phyloP scores from a whole-genome alignment of 1,284 basidiomycete species.

The Pholiota adiposa region DNA sequence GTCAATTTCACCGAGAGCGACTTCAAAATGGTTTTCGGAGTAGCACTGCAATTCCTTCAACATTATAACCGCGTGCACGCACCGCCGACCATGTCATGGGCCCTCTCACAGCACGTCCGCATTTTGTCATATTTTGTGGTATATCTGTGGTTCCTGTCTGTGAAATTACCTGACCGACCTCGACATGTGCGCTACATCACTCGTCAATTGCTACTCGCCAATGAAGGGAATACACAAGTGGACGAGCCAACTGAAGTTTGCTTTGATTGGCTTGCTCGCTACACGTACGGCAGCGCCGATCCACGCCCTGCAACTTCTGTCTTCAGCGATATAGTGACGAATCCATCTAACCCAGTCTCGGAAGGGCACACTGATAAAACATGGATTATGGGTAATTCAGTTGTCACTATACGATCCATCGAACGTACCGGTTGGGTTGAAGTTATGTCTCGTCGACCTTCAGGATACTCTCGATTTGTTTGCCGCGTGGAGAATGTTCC shows the following conservation, averaged over 20 bases:
- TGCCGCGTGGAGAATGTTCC: constrained; percentile 92
- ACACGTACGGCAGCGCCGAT: constrained; percentile 94
- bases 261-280: constrained; percentile 97
- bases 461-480: constrained; percentile 88
- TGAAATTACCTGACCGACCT: constrained; percentile 86
- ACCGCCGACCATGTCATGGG: constrained; percentile 74
- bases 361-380: constrained; percentile 66
- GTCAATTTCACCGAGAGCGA: constrained; percentile 93
- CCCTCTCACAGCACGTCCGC: constrained; percentile 94
- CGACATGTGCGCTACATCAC: constrained; percentile 89
- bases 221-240: constrained; percentile 75
- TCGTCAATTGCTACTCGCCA: constrained; percentile 86
- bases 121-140: constrained; percentile 93
- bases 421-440: constrained; percentile 88
- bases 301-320: constrained; percentile 86
- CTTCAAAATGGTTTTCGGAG: constrained; percentile 94
- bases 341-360: constrained; percentile 41
- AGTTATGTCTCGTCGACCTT: constrained; percentile 85
- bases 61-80: constrained; percentile 79
- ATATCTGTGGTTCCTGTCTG: constrained; percentile 93
- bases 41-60: constrained; percentile 94
- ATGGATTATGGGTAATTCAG: constrained; percentile 88
- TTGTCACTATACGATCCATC: constrained; percentile 84
- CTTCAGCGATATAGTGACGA: constrained; percentile 76
- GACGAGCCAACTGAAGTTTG: constrained; percentile 96